phyloP scores from a whole-genome alignment of 179 eudicot genomes.

The Drosera spatulata region DNA sequence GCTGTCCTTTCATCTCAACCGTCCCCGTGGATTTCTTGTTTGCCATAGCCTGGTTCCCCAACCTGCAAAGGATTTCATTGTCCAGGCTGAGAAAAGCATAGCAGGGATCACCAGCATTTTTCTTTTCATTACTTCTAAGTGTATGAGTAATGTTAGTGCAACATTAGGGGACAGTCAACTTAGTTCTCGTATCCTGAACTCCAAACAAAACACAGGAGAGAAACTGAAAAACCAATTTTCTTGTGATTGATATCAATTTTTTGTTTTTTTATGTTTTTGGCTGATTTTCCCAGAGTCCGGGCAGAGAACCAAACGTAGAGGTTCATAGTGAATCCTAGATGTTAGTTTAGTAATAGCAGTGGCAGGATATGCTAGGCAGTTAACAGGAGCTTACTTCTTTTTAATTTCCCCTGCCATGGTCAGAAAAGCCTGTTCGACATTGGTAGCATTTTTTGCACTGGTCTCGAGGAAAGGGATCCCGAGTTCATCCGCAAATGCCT shows the following conservation, averaged over 20 bases:
- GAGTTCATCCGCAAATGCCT: conserved; percentile 73
- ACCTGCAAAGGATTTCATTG: conserved; percentile 1
- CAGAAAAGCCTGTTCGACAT: conserved; percentile 73
- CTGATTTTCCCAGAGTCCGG: too few species aligned
- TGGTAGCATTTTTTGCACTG: conserved; percentile 62
- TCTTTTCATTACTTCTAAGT: neutral
- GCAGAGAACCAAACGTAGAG: too few species aligned
- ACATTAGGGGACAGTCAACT: too few species aligned
- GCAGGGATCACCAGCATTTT: neutral
- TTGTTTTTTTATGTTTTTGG: too few species aligned
- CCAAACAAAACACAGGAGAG: too few species aligned
- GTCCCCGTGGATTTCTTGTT: conserved; percentile 7
- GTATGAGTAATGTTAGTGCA: too few species aligned
- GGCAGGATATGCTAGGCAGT: neutral
- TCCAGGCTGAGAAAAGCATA: neutral
- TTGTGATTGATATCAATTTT: too few species aligned
- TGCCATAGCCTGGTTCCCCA: conserved; percentile 11
- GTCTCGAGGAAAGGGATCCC: conserved; percentile 76
- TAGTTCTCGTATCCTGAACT: too few species aligned
- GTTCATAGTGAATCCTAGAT: too few species aligned
- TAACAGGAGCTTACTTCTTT: conserved; percentile 35
- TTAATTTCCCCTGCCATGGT: conserved; percentile 67
- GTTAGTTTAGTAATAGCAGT: neutral
- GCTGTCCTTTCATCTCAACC: conserved; percentile 13
- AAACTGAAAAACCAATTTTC: too few species aligned